Evolutionary conservation across 2,329 filamentous ascomycete species (phyloP), one percentile per base, ranked within the genome.

Genomic region (Fusarium agapanthi): DNA sequence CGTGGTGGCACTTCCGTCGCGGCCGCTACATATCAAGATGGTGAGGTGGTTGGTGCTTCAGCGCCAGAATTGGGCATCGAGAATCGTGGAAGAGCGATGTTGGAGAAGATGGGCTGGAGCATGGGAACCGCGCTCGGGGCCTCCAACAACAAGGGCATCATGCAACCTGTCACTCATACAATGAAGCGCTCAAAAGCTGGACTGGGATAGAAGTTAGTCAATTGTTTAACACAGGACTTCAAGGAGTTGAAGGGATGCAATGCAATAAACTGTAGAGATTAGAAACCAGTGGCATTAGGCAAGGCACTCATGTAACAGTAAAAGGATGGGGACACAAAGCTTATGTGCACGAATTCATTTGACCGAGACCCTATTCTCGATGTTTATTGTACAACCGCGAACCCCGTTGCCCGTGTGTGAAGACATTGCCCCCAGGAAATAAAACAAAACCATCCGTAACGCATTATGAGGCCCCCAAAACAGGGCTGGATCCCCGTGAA

Each of bases 81-180:
- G 59, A 98, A 97, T 80, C 94, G 90, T 74, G 96, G 96, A 16
- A 89, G 94, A 56, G 90, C 90, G 7, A 93, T 99, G 90, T 83
- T 99, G 72, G 94, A 97, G 83, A 98, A 96, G 83, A 98, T 98
- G 96, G 96, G 96, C 7, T 99, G 96, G 95, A 93, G 89, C 69
- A 92, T 88, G 58, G 96, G 96, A 10, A 97, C 92, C 78, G 93
- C 93, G 4, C 87, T 99, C 2, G 96, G 96, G 58, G 90, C 93
- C 16, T 79, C 86, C 3, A 91, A 97, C 71, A 97, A 97, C 80
- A 93, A 96, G 81, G 96, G 96, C 37, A 96, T 97, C 58, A 82
- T 97, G 72, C 90, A 94, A 69, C 95, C 95, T 1, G 92, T 99
- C 30, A 88, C 90, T 32, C 95, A 97, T 72, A 89, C 96, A 32